A percentile compares a stretch with the other conserved stretches of the same genome.
phyloP scores from a whole-genome alignment of 768 basidiomycete genomes.

The Rhodotorula toruloides region DNA sequence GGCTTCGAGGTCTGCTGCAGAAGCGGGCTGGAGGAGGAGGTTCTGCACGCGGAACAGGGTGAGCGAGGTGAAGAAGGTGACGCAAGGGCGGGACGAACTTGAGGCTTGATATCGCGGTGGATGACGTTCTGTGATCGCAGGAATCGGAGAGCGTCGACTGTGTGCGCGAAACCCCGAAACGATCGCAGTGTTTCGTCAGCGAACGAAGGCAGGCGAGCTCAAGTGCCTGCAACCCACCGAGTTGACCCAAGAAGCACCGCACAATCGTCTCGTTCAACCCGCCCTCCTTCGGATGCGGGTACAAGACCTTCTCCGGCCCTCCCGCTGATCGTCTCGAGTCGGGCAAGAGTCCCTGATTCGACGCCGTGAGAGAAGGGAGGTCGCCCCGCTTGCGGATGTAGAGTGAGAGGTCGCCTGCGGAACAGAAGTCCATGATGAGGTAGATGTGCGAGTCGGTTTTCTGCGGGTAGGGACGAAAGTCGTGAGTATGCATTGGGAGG shows the following conservation, averaged over 20 bases:
- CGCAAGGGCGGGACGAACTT: slow-evolving; percentile 51
- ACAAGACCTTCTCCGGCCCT: slow-evolving; percentile 53
- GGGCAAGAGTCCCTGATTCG: slow-evolving; percentile 26
- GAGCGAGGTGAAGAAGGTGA: not conserved
- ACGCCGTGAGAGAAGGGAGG: slow-evolving; percentile 65
- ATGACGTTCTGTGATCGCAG: slow-evolving; percentile 81
- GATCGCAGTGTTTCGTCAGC: not conserved
- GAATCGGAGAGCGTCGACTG: slow-evolving; percentile 89
- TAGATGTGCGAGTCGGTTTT: slow-evolving; percentile 58
- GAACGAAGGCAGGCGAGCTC: slow-evolving; percentile 10
- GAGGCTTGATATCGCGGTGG: slow-evolving; percentile 96
- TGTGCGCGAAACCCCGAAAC: not conserved
- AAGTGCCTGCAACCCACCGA: slow-evolving; percentile 64
- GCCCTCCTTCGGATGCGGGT: slow-evolving; percentile 83
- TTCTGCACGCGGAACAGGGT: slow-evolving; percentile 55
- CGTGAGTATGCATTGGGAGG: not conserved
- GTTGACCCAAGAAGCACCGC: slow-evolving; percentile 83
- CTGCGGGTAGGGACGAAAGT: slow-evolving; percentile 37
- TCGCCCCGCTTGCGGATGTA: slow-evolving; percentile 98
- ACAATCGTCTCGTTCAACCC: slow-evolving; percentile 87
- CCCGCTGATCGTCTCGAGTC: slow-evolving; percentile 49
- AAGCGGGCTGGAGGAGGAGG: slow-evolving; percentile 76
- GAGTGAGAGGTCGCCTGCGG: slow-evolving; percentile 89
- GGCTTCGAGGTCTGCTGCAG: slow-evolving; percentile 68
- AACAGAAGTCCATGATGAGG: slow-evolving; percentile 95